Base-by-base conservation (phyloP, 202 grass and related monocot genomes). In the Alloteropsis angusta region DNA sequence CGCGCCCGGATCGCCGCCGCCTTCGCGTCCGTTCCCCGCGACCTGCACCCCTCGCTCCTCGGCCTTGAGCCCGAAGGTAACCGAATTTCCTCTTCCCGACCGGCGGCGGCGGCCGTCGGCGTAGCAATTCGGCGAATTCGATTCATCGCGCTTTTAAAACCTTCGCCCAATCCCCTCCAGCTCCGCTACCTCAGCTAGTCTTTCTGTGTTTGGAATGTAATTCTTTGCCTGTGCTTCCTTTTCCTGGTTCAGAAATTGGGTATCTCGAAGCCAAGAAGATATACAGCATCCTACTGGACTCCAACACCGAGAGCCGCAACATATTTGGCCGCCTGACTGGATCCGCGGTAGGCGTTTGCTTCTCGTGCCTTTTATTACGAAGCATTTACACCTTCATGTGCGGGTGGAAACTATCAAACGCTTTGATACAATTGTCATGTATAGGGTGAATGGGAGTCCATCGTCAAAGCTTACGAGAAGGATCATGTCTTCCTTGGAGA, bases 261-360 rank as follows among this genome's bases (percentile, higher is more conserved):
- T 99, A 91, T 64, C 75, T 87, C 30, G 96, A 99, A 76, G 90
- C 88, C 5, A 99, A 96, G 93, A 85, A 91, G 72, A 91, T 99
- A 74, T 99, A 89, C 59, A 30, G 62, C n/a, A 93, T 99, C 65
- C 86, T 91, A 10, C 68, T 96, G 23, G 88, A 86, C 72, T 96
- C 90, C 59, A 90, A 86, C 37, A 70, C 90, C 2, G 92, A 99
- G 80, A 93, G 79, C 43, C 93, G 96, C 60, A 99, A 93, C 84
- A 89, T 99, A 58, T 99, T 99, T 80, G 96, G 96, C 22, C 92
- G 92, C 47, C 82, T 99, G 22, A 96, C 90, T 26, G 96, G 96
- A 63, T 89, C 90, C 15, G 92, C 90, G 56, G 96, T 99, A 91
- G 56, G 77, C 1, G 23, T 13, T 65, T 70, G n/a, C 67, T 26